Evolutionary conservation across 73 alveolate species (phyloP), one percentile per base, ranked within the genome.

Genomic region (Symbiodinium natans): DNA sequence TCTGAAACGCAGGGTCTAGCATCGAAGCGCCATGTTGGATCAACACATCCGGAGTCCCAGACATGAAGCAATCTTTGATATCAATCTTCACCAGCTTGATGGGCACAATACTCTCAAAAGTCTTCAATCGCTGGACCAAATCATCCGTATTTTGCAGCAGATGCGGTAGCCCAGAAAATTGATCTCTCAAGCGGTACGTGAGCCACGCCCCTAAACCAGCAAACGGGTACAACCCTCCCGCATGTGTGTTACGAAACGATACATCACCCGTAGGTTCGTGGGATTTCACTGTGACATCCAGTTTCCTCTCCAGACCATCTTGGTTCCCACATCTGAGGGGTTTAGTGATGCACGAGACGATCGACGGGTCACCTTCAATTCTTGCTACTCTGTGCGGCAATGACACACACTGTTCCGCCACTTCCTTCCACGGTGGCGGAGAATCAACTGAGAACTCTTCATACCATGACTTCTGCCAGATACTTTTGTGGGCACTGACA

Each of bases 121-220:
- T 13, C 25, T 11, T 29, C 85, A 74, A 43, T n/a, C 36, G 85
- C 25, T 13, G 9, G 29, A 74, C 85, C 25, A 74, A 33, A 33
- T 74, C 85, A n/a, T 29, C 43, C 7, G 48, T 23, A 33, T 74
- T 74, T 15, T 43, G 85, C 46, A 74, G 36, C 29, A 74, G 9
- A 43, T 74, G 85, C 82, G 82, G 82, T 25, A 74, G 7, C 43
- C 7, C 36, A 27, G 25, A 43, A 15, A 74, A 33, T 33, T 25
- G 36, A 54, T 13, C 74, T 25, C 27, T 41, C 8, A 74, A 33
- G 8, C 36, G n/a, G 85, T 74, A 29, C 7, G 88, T 36, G 3
- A 80, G 88, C 88, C 88, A 80, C 54, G 88, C 88, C 19, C 88
- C 88, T 36, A 80, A 39, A 6, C 88, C 88, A 38, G 63, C 63